phyloP scores from a whole-genome alignment of 345 rosid species.

The Carallia pectinifolia region DNA sequence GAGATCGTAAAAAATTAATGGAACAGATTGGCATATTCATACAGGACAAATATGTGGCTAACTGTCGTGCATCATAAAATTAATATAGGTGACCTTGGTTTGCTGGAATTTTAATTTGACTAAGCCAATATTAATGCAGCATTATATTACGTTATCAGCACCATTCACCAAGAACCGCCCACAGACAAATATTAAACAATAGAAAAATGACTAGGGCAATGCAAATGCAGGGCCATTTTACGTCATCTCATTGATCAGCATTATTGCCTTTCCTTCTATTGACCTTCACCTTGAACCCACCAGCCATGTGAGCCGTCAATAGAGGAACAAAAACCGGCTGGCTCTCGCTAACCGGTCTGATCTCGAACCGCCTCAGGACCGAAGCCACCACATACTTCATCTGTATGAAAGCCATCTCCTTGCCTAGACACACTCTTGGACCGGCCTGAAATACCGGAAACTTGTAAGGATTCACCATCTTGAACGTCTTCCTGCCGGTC shows the following conservation, averaged over 20 bases:
- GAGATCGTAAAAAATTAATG: no score
- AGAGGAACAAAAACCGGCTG: conserved; percentile 26
- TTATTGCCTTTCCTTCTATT: conserved; percentile 9
- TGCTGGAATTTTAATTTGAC: no score
- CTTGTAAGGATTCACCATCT: conserved; percentile 38
- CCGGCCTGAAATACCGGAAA: conserved; percentile 78
- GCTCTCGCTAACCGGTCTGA: conserved; percentile 15
- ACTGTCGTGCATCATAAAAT: no score
- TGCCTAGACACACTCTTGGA: conserved; percentile 72
- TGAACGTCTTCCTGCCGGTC: neutral
- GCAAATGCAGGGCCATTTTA: neutral
- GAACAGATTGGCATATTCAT: no score
- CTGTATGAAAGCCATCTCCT: conserved; percentile 73
- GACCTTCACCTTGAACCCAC: conserved; percentile 29
- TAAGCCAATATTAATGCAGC: no score
- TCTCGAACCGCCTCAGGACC: conserved; percentile 25
- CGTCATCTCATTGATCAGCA: neutral
- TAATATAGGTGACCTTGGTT: no score
- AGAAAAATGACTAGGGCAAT: no score
- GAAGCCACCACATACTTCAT: conserved; percentile 61
- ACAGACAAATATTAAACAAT: no score
- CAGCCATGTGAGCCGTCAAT: conserved; percentile 36
- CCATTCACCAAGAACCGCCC: no score
- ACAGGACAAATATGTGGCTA: no score
- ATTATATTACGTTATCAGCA: no score